These are phyloP conservation scores for Phialophora tarda DNA, from an alignment of 2,329 filamentous ascomycete genomes.

Conservation along the genomic window DNA sequence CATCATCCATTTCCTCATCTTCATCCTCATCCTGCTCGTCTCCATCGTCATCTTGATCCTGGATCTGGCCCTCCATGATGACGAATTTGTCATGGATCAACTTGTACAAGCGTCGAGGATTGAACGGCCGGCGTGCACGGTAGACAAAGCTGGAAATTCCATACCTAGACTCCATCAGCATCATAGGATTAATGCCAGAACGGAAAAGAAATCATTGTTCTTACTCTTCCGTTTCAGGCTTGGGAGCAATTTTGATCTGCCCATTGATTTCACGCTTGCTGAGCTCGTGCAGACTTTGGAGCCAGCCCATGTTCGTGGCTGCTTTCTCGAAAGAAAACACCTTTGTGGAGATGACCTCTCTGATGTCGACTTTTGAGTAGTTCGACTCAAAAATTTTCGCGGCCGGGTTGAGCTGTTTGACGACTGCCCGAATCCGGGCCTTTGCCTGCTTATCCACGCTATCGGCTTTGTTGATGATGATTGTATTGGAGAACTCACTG, in stretches of 20 bases:
- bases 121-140: conserved; percentile 60
- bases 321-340: conserved; percentile 69
- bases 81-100: conserved; percentile 55
- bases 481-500: conserved; percentile 72
- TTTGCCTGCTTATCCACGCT: conserved; percentile 59
- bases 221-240: conserved; percentile 72
- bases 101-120: conserved; percentile 49
- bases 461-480: conserved; percentile 73
- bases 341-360: conserved; percentile 68
- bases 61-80: conserved; percentile 47
- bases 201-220: conserved; percentile 30
- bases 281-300: conserved; percentile 72
- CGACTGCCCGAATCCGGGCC: conserved; percentile 57
- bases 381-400: conserved; percentile 68
- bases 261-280: conserved; percentile 63
- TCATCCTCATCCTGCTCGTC: conserved; percentile 24
- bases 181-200: neutral
- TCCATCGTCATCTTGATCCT: conserved; percentile 42
- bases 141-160: conserved; percentile 75
- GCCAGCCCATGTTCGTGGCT: conserved; percentile 70
- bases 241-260: conserved; percentile 64
- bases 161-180: conserved; percentile 50
- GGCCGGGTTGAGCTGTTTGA: conserved; percentile 68
- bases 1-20: too few species aligned
- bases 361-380: conserved; percentile 65